phyloP scores from a whole-genome alignment of 1,139 yeast genomes.

The Kodamaea anthophila region DNA sequence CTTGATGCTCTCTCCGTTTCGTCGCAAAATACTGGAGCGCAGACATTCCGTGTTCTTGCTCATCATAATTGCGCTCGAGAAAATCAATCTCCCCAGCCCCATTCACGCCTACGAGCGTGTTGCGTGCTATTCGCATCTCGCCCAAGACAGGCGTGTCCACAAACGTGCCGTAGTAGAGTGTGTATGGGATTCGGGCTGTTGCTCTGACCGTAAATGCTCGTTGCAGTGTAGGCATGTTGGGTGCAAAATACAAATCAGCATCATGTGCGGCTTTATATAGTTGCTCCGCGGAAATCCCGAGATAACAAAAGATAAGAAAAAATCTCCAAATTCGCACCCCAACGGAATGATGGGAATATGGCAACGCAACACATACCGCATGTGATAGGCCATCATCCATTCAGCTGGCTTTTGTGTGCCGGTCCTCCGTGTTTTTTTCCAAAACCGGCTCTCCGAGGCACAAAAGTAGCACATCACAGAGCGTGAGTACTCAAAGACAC shows the following conservation, averaged over 20 bases:
- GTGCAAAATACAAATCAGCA: too few relatives aligned
- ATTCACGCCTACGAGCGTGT: conserved; percentile 31
- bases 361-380: too few relatives aligned
- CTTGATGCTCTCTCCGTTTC: neutral
- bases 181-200: conserved; percentile 17
- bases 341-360: too few relatives aligned
- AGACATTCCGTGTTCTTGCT: conserved; percentile 6
- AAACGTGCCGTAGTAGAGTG: conserved; percentile 33
- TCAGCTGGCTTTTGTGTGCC: too few relatives aligned
- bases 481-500: too few relatives aligned
- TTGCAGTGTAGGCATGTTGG: conserved; percentile 6
- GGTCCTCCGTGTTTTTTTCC: too few relatives aligned
- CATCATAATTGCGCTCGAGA: conserved; percentile 14
- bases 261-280: neutral
- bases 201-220: conserved; percentile 13
- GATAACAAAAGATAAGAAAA: too few relatives aligned
- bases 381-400: too few relatives aligned
- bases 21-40: conserved; percentile 8
- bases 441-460: too few relatives aligned
- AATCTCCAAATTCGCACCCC: too few relatives aligned
- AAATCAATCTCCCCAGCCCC: conserved; percentile 28
- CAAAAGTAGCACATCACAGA: too few relatives aligned
- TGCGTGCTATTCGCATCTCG: conserved; percentile 21
- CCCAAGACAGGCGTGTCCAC: conserved; percentile 30
- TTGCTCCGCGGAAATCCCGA: conserved; percentile 3